Evolutionary conservation across 768 basidiomycete species (phyloP).

Genomic region (Auriscalpium vulgare): DNA sequence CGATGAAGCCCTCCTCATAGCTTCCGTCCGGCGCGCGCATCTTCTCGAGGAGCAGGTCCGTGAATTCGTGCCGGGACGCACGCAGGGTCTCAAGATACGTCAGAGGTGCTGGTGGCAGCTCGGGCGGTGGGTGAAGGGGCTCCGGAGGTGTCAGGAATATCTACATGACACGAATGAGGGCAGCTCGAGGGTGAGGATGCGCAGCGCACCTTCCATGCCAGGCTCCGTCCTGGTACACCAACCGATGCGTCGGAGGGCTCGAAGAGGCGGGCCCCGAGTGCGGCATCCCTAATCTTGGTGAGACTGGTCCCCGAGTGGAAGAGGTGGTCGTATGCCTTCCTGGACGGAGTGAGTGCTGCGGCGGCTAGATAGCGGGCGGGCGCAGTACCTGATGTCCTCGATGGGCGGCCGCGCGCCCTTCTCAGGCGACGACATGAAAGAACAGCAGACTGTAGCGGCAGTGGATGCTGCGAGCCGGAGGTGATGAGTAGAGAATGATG

Average conservation of each 20-base stretch:
- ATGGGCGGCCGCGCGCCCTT: neutral
- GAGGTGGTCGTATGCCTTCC: constrained; percentile 34
- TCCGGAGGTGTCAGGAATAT: constrained; percentile 61
- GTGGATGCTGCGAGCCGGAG: too few species aligned
- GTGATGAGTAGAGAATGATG: too few species aligned
- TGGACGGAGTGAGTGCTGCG: constrained; percentile 9
- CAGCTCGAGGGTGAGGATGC: constrained; percentile 2
- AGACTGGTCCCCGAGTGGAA: constrained; percentile 48
- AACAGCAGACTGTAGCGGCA: too few species aligned
- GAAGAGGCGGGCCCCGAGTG: constrained; percentile 54
- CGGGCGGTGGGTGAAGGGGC: constrained; percentile 48
- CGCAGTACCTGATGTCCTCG: neutral
- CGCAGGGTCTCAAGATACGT: constrained; percentile 29
- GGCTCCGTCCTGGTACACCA: constrained; percentile 67
- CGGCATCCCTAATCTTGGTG: constrained; percentile 60
- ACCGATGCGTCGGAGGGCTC: constrained; percentile 29
- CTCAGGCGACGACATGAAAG: neutral
- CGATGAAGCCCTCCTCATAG: constrained; percentile 58
- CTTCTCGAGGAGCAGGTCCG: constrained; percentile 51
- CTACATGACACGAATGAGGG: constrained; percentile 29
- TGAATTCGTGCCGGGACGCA: constrained; percentile 47
- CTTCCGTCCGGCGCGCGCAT: constrained; percentile 84
- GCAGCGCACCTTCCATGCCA: constrained; percentile 72
- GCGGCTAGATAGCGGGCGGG: neutral
- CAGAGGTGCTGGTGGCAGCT: constrained; percentile 22